These are phyloP conservation scores for Podospora comata DNA, from an alignment of 495 filamentous ascomycete genomes.

Conservation along the genomic window DNA sequence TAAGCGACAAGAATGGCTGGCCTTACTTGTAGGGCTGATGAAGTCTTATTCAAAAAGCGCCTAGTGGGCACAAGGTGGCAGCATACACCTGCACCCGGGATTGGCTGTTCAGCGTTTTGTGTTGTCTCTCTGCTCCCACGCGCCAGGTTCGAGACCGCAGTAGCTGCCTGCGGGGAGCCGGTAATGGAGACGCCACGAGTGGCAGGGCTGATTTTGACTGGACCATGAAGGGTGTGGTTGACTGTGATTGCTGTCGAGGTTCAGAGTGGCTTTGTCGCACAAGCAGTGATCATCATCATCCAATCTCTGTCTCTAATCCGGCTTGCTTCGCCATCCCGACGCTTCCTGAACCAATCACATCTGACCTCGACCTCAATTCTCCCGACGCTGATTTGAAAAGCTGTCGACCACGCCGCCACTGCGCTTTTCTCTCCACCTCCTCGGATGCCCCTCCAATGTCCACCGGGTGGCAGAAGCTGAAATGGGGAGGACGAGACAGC, in stretches of 20 bases:
- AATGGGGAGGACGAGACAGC: background rate
- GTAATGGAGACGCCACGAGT: background rate
- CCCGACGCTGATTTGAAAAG: background rate
- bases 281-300: background rate
- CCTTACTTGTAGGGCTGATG: background rate
- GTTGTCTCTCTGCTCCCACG: background rate
- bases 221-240: background rate
- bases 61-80: background rate
- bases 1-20: background rate
- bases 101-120: background rate
- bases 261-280: background rate
- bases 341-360: background rate
- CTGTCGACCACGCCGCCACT: background rate
- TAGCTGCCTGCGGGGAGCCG: background rate
- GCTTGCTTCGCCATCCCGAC: background rate
- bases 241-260: background rate
- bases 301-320: background rate
- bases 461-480: too few species aligned
- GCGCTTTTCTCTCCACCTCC: background rate
- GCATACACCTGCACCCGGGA: background rate
- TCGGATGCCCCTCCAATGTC: background rate
- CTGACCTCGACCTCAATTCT: background rate
- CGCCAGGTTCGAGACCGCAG: background rate
- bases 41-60: background rate
- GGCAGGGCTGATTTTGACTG: background rate